Base-by-base conservation (phyloP, 2,329 filamentous ascomycete genomes). In the Ascochyta clinopodiicola region DNA sequence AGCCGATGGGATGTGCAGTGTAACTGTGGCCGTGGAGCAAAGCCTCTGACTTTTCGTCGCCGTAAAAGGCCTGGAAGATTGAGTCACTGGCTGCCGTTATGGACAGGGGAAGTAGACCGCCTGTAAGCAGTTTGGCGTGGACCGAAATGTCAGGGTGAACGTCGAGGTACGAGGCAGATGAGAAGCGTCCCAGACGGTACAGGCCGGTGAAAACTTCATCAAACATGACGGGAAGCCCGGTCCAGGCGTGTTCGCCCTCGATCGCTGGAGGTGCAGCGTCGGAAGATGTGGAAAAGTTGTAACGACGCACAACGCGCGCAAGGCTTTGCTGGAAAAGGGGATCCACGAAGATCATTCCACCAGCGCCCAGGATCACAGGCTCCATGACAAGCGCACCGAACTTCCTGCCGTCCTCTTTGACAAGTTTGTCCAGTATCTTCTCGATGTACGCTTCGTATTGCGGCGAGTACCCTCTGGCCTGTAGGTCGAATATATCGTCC, bases 201-300 rank as follows among this genome's bases (percentile, higher is more conserved):
- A 96, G 79, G 1, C 91, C 91, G 0, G 91, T 94, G 75, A 96
- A 96, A 32, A 96, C 91, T 71, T 96, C 92, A 69, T 96, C 91
- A 61, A 92, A 91, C 63, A 96, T 81, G 35, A 96, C 78, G 0
- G 92, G 91, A 4, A 96, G 82, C 2, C 91, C 90, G 1, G 81
- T 80, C 91, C 91, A 96, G 27, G 78, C 61, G 62, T 48, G 31
- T 7, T 51, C 22, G 8, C 59, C 54, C 36, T 51, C 37, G 4
- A 34, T 32, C 6, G 22, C 29, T 9, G 24, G 7, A 25, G 27
- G 27, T n/a, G 25, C 19, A 7, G 24, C 13, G 4, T 44, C 49
- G 10, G 59, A 29, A 12, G 62, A 56, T 6, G 67, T 53, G 34
- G 77, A 74, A 62, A 90, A 88, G 5, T 89, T 75, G 13, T 83